Evolutionary conservation across 2,329 filamentous ascomycete species (phyloP), one percentile per base, ranked within the genome.

Genomic region (Stagonosporopsis tanaceti): DNA sequence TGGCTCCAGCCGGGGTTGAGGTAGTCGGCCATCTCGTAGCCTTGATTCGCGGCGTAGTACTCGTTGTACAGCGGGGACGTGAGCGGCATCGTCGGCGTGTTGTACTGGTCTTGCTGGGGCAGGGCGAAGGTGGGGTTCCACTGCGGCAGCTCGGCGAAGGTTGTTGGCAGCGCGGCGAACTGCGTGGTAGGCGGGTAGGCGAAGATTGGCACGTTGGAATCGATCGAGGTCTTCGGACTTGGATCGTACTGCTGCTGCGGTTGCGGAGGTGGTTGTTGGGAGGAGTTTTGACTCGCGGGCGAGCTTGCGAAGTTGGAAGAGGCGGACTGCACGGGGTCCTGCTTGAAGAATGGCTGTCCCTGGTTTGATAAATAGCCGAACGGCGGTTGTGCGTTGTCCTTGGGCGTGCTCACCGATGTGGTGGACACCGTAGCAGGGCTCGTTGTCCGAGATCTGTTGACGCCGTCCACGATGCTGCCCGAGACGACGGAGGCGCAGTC

Each of bases 1-100:
- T 68, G 63, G 41, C 84, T 90, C 63, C 87, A 92, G 67, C 86
- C 87, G 57, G 82, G 84, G 71, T 85, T 84, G 74, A 61, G 78
- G 68, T 69, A 81, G 74, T 77, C 74, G 1, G 68, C 69, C 62
- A 76, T 69, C 28, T 74, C 68, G 41, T 73, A 76, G 3, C 72
- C 73, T 47, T 75, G 71, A 25, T 74, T 68, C 9, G 72, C 71
- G 6, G 69, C 72, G 44, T 74, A 76, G 20, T 61, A 63, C 53
- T 75, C 70, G 53, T 76, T 76, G 55, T 72, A 75, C 24, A 70
- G 64, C 2, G 71, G 69, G 11, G 72, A 75, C 0, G 68, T 45
- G 5, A 72, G 50, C 2, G 70, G 60, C 52, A 69, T 61, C 3
- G 64, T 60, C 7, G 69, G 53, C 58, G 70, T 64, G 28, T 59